Base-by-base conservation (phyloP, 139 green algal genomes). In the Chlorella ohadii region DNA sequence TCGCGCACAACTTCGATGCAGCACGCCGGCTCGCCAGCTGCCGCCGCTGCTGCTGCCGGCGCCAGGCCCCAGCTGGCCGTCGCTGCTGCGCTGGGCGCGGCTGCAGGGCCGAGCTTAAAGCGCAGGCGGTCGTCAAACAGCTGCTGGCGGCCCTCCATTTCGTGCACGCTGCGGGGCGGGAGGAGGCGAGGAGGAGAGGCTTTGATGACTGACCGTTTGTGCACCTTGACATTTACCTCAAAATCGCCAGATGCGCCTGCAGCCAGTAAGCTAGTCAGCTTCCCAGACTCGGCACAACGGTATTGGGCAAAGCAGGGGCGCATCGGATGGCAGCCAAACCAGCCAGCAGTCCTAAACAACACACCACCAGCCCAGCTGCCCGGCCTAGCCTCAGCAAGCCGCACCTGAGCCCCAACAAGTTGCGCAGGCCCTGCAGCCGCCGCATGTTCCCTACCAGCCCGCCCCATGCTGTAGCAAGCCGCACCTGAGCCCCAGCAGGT, bases 81-180 rank as follows among this genome's bases (percentile, higher is more conserved):
- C 65, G 31, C 65, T 12, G 65, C 65, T 72, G 65, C 65, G 65
- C n/a, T 72, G 65, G 17, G 33, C 33, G 47, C 68, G 4, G 34
- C 34, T 38, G 27, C 36, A 9, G 63, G 76, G 1, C 28, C 33
- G 56, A 36, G 57, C 27, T 72, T 36, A 13, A 82, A 44, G 33
- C 27, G 27, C 57, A 82, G 76, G 9, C 36, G 36, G 3, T 34
- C 59, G 27, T 82, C 57, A 31, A 82, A 82, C 59, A 82, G 59
- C 59, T 82, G 76, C 59, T 72, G 76, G 59, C 76, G 76, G 4
- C 36, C 36, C 59, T 82, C 36, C 59, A 82, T 82, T 59, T 82
- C 76, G 7, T 28, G 33, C 0, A 36, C 74, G 33, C 74, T 81
- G 72, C 72, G 61, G 47, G 34, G 70, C 20, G 55, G 1, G 27